Conservation (phyloP, 495 filamentous ascomycete genomes). For the Parachaetomium inaequale region DNA sequence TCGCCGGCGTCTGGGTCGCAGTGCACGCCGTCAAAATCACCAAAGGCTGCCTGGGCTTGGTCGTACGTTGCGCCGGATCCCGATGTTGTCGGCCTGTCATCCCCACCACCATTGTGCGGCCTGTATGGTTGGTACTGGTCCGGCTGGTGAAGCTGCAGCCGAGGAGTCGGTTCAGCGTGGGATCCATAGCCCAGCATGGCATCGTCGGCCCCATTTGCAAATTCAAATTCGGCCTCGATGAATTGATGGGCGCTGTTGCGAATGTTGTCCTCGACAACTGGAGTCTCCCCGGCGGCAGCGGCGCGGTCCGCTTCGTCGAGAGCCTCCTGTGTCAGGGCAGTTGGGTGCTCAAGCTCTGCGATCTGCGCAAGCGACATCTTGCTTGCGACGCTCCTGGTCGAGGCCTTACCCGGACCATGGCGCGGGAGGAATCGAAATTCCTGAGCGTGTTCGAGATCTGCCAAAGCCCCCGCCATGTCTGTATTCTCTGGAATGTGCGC, state of each 20-base stretch:
- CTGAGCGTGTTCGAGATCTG: conserved; percentile 31
- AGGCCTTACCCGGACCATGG: conserved; percentile 46
- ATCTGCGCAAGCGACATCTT: conserved; percentile 45
- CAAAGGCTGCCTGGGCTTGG: conserved; percentile 69
- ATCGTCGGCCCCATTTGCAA: conserved; percentile 22
- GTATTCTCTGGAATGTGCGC: conserved; percentile 9
- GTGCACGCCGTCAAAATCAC: conserved; percentile 93
- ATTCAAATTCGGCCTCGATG: conserved; percentile 33
- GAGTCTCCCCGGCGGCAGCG: conserved; percentile 24
- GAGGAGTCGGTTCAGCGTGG: conserved; percentile 16
- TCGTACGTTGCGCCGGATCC: conserved; percentile 67
- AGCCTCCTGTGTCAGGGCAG: conserved; percentile 40
- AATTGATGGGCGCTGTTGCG: conserved; percentile 32
- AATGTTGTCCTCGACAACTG: conserved; percentile 36
- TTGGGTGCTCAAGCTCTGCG: conserved; percentile 44
- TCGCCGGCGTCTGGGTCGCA: conserved; percentile 52
- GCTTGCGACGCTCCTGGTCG: conserved; percentile 41
- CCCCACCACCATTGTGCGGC: background rate
- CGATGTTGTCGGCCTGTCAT: conserved; percentile 42
- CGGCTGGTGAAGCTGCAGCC: conserved; percentile 32
- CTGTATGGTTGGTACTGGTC: conserved; percentile 24
- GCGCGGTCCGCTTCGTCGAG: conserved; percentile 46
- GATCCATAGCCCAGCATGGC: conserved; percentile 20
- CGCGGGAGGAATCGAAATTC: conserved; percentile 39
- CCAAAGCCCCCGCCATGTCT: conserved; percentile 14